Evolutionary conservation across 495 filamentous ascomycete genomes (phyloP), one percentile per base, ranked within the genome.

Genomic region (Chaetomium fimeti): DNA sequence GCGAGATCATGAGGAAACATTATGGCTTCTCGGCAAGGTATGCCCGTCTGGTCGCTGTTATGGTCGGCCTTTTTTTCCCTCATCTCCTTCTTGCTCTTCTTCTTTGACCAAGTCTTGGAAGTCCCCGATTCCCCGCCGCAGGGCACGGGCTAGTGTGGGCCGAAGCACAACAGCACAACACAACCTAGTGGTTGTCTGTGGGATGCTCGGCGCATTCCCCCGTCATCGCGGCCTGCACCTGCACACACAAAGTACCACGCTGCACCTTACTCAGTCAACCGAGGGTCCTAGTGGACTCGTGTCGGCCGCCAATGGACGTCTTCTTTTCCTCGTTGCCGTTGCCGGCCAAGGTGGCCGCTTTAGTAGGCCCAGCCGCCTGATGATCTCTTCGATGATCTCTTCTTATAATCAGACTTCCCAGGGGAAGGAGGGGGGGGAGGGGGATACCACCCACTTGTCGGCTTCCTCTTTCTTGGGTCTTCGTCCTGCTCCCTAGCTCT

Each of bases 1-100:
- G 71, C 65, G 71, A 74, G 53, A 63, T 73, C 32, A 74, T 74
- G 71, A 73, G 55, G 29, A 74, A 63, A 24, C 61, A 72, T 16
- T 66, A 73, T 66, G 69, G 68, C 69, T 73, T 74, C 66, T 69
- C 69, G n/a, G 72, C 72, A 68, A 74, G 72, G 72, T 74, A 69
- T 48, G 67, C 56, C 18, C 43, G 16, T 5, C 51, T 29, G 15
- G 49, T 27, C 49, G 22, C 16, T 20, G 22, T 22, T 24, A 13
- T 32, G 25, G 49, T 20, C 25, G 25, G 36, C 9, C 20, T 3
- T n/a, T 45, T 47, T n/a, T n/a, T n/a, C n/a, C n/a, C n/a, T n/a
- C n/a, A n/a, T n/a, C n/a, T n/a, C n/a, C n/a, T n/a, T n/a, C 51
- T 5, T 27, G 32, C 54, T 49, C 18, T 8, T 60, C 22, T 16